These are phyloP conservation scores for Priceomyces fermenticarens DNA, from an alignment of 805 yeast genomes.

Conservation along the genomic window DNA sequence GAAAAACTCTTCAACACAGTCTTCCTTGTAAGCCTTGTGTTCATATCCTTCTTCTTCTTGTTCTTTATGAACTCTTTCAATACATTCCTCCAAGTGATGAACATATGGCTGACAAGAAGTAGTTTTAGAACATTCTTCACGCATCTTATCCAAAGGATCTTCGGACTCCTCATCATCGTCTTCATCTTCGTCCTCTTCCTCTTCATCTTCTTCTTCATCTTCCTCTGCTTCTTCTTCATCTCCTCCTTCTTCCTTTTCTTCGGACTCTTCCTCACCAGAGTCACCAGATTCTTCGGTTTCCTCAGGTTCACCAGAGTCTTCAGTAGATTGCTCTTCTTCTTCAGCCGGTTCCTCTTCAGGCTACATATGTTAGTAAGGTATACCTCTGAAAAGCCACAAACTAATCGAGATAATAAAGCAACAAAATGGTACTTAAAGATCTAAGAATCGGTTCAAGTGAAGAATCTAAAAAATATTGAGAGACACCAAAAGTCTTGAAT, in stretches of 20 bases:
- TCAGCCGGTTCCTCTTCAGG: slow-evolving; percentile 24
- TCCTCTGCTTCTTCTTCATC: slow-evolving; percentile 42
- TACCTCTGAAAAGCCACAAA: too few species aligned
- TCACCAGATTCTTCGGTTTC: slow-evolving; percentile 59
- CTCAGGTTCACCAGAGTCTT: slow-evolving; percentile 45
- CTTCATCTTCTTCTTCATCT: slow-evolving; percentile 51
- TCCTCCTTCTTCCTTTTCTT: slow-evolving; percentile 27
- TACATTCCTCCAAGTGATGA: slow-evolving; percentile 93
- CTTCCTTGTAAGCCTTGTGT: slow-evolving; percentile 82
- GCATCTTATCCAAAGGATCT: slow-evolving; percentile 37
- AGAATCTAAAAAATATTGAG: too few species aligned
- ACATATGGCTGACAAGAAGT: slow-evolving; percentile 66
- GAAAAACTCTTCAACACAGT: slow-evolving; percentile 97
- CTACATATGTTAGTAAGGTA: slow-evolving; percentile 14
- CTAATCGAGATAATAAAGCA: too few species aligned
- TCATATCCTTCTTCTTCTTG: slow-evolving; percentile 83
- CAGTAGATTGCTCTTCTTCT: slow-evolving; percentile 25
- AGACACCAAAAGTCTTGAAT: too few species aligned
- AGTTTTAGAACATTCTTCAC: slow-evolving; percentile 63
- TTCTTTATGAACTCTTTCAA: slow-evolving; percentile 88
- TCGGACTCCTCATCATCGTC: slow-evolving; percentile 67
- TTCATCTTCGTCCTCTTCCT: slow-evolving; percentile 60
- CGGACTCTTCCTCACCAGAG: slow-evolving; percentile 68
- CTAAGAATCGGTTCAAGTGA: too few species aligned
- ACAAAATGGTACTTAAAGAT: too few species aligned